Base-by-base conservation (phyloP, 768 basidiomycete genomes). In the Russula sp. region DNA sequence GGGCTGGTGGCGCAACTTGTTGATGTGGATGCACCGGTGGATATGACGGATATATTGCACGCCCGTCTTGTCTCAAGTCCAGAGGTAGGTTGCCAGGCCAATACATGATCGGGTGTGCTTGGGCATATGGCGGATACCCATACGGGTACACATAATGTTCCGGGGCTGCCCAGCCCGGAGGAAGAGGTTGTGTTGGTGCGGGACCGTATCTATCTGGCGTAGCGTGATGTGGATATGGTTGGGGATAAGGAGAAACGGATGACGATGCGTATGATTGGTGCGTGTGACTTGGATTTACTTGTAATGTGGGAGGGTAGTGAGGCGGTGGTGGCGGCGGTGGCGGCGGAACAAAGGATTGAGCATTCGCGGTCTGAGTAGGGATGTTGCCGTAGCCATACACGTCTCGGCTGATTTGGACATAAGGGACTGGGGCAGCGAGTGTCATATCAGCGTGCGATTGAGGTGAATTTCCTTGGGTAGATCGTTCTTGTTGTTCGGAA, bases 51-150 rank as follows among this genome's bases (percentile, higher is more conserved):
- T 56, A 63, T 4, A 63, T 54, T 14, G 55, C 13, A 20, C 50
- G 47, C 18, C 49, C 54, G 7, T 65, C 58, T 46, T 58, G 53
- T 47, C 51, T 49, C 32, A 54, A 35, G 49, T 65, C 55, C 50
- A 56, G 52, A 56, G 38, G 64, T 39, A 41, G 45, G 60, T 62
- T 64, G 51, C 56, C 71, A 29, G 72, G 70, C 80, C 79, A 79
- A 59, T 73, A 74, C 54, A 73, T 65, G 36, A 78, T 73, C 6
- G 76, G 75, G 59, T 74, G 75, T 2, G 62, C 38, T 43, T 58
- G 62, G 2, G 41, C 52, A 25, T 63, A 63, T 59, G 51, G 52
- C 1, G 62, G 62, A 55, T 63, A 63, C 38, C 72, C 68, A 52
- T 73, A 75, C 43, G 68, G 58, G 62, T 66, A 71, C 39, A 69